phyloP scores from a whole-genome alignment of 768 basidiomycete genomes.

The Kwoniella botswanensis region DNA sequence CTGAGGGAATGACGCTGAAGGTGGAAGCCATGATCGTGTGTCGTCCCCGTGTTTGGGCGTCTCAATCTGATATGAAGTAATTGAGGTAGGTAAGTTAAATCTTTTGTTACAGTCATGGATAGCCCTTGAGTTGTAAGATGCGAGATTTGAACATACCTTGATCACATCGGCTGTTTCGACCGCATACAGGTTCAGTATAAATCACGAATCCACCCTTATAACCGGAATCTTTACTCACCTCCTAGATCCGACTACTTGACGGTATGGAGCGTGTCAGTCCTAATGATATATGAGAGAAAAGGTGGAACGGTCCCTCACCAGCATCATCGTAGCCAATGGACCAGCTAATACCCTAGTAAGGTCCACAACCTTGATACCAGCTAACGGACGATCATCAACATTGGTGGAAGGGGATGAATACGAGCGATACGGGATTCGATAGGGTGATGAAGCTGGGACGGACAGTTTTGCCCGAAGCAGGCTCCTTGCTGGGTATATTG shows the following conservation, averaged over 20 bases:
- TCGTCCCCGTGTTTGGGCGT: constrained; percentile 72
- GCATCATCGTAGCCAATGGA: constrained; percentile 86
- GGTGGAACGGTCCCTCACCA: constrained; percentile 62
- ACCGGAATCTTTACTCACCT: constrained; percentile 32
- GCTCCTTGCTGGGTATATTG: too few species aligned
- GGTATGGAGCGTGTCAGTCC: not conserved
- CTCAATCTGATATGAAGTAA: constrained; percentile 38
- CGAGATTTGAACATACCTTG: constrained; percentile 64
- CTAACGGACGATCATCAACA: constrained; percentile 63
- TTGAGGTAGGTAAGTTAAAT: not conserved
- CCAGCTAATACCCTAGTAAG: constrained; percentile 90
- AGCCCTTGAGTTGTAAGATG: not conserved
- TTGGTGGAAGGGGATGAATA: not conserved
- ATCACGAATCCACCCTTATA: not conserved
- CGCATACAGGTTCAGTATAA: constrained; percentile 4
- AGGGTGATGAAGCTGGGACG: not conserved
- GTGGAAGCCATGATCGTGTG: constrained; percentile 65
- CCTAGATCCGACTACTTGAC: constrained; percentile 47
- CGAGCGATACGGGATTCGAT: not conserved
- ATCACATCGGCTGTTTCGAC: constrained; percentile 74
- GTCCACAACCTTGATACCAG: constrained; percentile 82
- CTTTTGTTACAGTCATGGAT: not conserved
- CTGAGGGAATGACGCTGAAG: constrained; percentile 47
- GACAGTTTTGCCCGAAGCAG: too few species aligned
- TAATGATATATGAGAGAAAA: too few species aligned